Conservation (phyloP, 352 stramenopile genomes). For the Thalassiosira sp. region DNA sequence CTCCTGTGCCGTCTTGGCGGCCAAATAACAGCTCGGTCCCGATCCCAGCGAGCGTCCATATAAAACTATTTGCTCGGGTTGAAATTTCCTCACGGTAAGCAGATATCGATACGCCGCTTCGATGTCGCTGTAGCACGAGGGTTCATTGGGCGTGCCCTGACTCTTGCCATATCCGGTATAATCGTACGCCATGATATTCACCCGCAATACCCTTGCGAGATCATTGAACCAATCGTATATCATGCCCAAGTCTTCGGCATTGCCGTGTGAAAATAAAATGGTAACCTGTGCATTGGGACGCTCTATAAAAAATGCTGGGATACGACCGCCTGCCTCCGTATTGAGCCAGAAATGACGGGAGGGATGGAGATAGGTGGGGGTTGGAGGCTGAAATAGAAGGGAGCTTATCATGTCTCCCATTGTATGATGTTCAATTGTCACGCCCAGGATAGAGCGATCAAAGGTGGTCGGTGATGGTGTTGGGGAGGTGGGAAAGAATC, state of each 20-base stretch:
- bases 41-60: conserved; percentile 86
- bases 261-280: conserved; percentile 96
- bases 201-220: conserved; percentile 83
- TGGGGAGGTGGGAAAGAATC: too few relatives aligned
- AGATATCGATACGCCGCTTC: conserved; percentile 96
- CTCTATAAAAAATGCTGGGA: conserved; percentile 95
- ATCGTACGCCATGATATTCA: conserved; percentile 90
- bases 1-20: conserved; percentile 89
- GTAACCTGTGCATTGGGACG: conserved; percentile 89
- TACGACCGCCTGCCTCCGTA: conserved; percentile 87
- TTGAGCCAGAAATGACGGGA: conserved; percentile 92
- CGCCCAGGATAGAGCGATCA: background rate
- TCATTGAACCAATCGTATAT: conserved; percentile 97
- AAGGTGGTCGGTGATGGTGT: background rate
- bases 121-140: conserved; percentile 91
- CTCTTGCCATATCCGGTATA: conserved; percentile 98
- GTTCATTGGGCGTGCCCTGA: conserved; percentile 89
- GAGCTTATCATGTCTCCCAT: conserved; percentile 83
- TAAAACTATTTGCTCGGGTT: conserved; percentile 92
- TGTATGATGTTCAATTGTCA: background rate
- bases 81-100: conserved; percentile 89
- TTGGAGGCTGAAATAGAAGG: conserved; percentile 82
- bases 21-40: conserved; percentile 95
- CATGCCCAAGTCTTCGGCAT: conserved; percentile 97
- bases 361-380: conserved; percentile 79